Conservation (phyloP, 441 rosid genomes). For the Gossypium davidsonii region DNA sequence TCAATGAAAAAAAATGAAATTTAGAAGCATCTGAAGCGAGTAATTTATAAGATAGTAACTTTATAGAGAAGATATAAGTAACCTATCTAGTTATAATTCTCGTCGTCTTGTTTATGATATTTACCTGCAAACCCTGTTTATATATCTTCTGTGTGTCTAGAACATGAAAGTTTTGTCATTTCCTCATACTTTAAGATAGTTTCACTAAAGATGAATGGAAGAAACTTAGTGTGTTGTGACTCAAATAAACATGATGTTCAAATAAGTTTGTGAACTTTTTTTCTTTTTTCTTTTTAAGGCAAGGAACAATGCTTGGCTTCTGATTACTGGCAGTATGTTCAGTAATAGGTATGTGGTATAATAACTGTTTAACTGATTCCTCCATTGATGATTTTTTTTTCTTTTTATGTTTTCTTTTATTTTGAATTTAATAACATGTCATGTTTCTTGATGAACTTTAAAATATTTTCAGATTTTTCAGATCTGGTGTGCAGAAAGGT, state of each 20-base stretch:
- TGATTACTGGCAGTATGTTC: conserved; percentile 38
- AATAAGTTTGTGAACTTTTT: not conserved
- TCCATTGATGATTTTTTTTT: not conserved
- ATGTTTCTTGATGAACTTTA: conserved; percentile 1
- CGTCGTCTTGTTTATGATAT: no score
- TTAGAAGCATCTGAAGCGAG: no score
- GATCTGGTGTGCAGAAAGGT: conserved; percentile 38
- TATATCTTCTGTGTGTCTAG: not conserved
- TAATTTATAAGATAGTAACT: no score
- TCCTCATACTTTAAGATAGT: not conserved
- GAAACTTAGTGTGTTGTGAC: not conserved
- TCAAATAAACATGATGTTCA: not conserved
- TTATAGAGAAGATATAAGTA: no score
- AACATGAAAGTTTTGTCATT: not conserved
- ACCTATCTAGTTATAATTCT: no score
- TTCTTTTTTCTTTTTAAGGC: conserved; percentile 26
- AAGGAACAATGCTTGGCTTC: conserved; percentile 41
- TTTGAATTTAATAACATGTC: not conserved
- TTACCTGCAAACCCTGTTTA: not conserved
- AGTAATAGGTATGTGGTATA: conserved; percentile 32
- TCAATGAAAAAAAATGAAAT: no score
- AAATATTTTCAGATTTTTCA: conserved; percentile 32
- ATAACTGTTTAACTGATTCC: not conserved
- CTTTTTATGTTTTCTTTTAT: not conserved
- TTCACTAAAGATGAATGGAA: not conserved